Percentiles rank a stretch among this genome's conserved stretches.
Conservation (phyloP, 1,284 basidiomycete genomes). For the Pseudozyma sp. region DNA sequence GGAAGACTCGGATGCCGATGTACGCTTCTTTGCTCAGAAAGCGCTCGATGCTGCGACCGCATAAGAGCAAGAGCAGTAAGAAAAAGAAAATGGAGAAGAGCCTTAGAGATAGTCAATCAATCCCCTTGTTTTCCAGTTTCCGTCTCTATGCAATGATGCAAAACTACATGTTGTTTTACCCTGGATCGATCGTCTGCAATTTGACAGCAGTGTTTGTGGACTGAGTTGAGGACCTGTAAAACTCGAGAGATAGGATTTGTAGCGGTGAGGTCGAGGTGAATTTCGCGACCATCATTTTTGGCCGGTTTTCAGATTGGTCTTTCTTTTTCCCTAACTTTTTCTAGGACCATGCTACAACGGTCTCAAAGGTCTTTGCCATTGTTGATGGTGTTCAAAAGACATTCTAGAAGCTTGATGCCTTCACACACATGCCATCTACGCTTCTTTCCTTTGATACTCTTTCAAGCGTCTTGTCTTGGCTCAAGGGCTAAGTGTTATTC, state of each 20-base stretch:
- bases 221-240: neutral
- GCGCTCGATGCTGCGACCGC: constrained; percentile 62
- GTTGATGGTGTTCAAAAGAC: no score
- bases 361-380: no score
- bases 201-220: constrained; percentile 1
- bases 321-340: neutral
- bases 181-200: constrained; percentile 18
- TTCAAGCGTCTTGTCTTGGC: no score
- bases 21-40: constrained; percentile 77
- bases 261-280: neutral
- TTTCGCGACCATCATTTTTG: constrained; percentile 5
- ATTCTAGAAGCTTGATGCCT: no score
- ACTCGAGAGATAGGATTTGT: no score
- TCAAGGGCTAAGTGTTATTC: no score
- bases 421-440: no score
- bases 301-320: neutral
- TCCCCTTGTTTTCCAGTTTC: neutral
- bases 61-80: constrained; percentile 10
- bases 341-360: no score
- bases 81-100: constrained; percentile 6
- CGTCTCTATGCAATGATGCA: no score
- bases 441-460: no score
- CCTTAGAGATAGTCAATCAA: no score
- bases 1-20: constrained; percentile 93
- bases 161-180: constrained; percentile 13